phyloP scores from a whole-genome alignment of 1,284 basidiomycete species.

The Cutaneotrichosporon sp. region DNA sequence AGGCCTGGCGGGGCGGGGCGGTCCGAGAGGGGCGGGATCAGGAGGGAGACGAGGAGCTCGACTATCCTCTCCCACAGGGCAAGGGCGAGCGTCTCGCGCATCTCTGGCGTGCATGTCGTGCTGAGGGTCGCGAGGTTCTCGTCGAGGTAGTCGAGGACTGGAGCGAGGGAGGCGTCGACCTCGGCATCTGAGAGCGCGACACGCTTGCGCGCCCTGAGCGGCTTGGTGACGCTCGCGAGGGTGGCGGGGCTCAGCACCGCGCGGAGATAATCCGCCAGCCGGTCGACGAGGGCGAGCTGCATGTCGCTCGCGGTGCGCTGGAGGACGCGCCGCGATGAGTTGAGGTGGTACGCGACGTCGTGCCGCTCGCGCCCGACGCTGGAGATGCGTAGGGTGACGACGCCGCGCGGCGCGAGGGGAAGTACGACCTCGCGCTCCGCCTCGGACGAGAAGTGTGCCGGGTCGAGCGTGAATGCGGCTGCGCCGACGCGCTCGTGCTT shows the following conservation, averaged over 20 bases:
- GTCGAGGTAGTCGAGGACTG: constrained; percentile 50
- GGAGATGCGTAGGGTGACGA: constrained; percentile 45
- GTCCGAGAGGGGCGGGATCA: constrained; percentile 50
- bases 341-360: constrained; percentile 48
- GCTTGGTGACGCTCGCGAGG: constrained; percentile 33
- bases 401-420: constrained; percentile 46
- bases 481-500: constrained; percentile 50
- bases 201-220: constrained; percentile 44
- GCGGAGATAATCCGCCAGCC: constrained; percentile 45
- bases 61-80: constrained; percentile 46
- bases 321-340: constrained; percentile 34
- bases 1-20: constrained; percentile 30
- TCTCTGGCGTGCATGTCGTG: constrained; percentile 37
- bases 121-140: constrained; percentile 51
- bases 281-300: constrained; percentile 45
- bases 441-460: constrained; percentile 31
- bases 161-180: constrained; percentile 42
- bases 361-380: constrained; percentile 47
- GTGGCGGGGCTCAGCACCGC: constrained; percentile 30
- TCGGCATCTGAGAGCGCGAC: constrained; percentile 39
- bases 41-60: constrained; percentile 46
- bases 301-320: constrained; percentile 46
- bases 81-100: constrained; percentile 36
- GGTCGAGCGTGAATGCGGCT: constrained; percentile 46
- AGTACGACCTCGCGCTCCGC: constrained; percentile 43